phyloP scores from a whole-genome alignment of 2,329 filamentous ascomycete species.

The Lasiodiplodia theobromae region DNA sequence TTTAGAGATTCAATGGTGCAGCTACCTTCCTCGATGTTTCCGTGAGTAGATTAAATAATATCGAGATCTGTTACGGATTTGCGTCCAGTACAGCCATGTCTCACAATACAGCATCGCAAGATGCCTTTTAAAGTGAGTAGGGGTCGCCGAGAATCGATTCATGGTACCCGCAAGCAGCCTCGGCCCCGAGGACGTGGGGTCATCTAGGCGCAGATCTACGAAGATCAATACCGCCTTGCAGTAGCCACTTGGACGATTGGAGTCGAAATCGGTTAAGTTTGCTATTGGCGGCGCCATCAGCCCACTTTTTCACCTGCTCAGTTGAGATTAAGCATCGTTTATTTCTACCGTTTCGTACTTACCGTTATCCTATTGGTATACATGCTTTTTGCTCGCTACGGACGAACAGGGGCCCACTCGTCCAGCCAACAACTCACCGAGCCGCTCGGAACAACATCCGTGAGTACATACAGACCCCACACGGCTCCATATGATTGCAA shows the following conservation, averaged over 20 bases:
- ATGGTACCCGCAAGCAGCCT: background rate
- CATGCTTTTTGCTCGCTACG: background rate
- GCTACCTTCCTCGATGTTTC: background rate
- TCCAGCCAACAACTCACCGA: background rate
- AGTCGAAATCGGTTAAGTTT: background rate
- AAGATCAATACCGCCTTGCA: background rate
- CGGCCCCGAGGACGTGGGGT: background rate
- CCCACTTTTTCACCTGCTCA: background rate
- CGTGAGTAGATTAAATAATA: background rate
- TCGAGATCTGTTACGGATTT: background rate
- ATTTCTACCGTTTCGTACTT: background rate
- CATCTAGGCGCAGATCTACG: background rate
- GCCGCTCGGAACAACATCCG: too few species aligned
- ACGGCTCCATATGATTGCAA: background rate
- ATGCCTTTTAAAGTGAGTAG: background rate
- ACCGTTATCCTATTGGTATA: background rate
- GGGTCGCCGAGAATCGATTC: background rate
- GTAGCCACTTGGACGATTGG: background rate
- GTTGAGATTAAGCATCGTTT: too few species aligned
- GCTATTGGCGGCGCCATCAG: too few species aligned
- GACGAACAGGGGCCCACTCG: background rate
- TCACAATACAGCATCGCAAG: background rate
- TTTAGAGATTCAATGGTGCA: background rate
- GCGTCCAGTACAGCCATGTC: background rate
- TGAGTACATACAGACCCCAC: background rate